Evolutionary conservation across 2,329 filamentous ascomycete species (phyloP).

Genomic region (Teratosphaeria pseudoeucalypti): DNA sequence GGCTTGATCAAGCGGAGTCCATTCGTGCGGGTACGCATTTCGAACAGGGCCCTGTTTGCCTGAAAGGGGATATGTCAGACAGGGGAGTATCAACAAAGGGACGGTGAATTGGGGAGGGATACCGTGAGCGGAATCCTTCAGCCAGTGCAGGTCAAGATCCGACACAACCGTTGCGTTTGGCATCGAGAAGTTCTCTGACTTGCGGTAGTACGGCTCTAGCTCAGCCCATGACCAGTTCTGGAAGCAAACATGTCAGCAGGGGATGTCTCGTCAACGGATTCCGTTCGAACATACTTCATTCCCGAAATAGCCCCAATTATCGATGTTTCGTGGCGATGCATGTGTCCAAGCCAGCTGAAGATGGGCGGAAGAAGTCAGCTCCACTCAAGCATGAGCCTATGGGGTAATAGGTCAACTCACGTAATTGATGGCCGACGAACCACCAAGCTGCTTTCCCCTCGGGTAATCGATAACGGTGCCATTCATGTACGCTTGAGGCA

Average conservation of each 20-base stretch:
- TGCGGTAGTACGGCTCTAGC: constrained; percentile 19
- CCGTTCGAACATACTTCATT: constrained; percentile 2
- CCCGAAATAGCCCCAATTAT: constrained; percentile 25
- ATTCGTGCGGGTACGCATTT: constrained; percentile 5
- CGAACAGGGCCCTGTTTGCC: constrained; percentile 15
- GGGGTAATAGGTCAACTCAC: constrained; percentile 6
- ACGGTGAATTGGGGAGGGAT: background rate
- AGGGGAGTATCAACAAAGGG: background rate
- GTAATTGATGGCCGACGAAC: constrained; percentile 29
- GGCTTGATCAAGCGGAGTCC: constrained; percentile 7
- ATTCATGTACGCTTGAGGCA: background rate
- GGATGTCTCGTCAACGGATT: background rate
- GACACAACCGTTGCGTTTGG: constrained; percentile 9
- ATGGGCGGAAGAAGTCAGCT: constrained; percentile 28
- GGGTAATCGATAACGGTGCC: background rate
- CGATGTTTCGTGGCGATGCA: constrained; percentile 22
- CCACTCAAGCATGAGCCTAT: constrained; percentile 9
- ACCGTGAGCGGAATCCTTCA: background rate
- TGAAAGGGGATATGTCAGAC: background rate
- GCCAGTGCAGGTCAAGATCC: constrained; percentile 5
- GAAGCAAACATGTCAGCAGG: background rate
- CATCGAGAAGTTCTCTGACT: constrained; percentile 20
- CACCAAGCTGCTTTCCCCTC: constrained; percentile 17
- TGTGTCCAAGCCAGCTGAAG: constrained; percentile 24
- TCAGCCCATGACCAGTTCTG: constrained; percentile 2